phyloP scores from a whole-genome alignment of 129 eudicot species.

The carrot (Daucus carota) region DNA sequence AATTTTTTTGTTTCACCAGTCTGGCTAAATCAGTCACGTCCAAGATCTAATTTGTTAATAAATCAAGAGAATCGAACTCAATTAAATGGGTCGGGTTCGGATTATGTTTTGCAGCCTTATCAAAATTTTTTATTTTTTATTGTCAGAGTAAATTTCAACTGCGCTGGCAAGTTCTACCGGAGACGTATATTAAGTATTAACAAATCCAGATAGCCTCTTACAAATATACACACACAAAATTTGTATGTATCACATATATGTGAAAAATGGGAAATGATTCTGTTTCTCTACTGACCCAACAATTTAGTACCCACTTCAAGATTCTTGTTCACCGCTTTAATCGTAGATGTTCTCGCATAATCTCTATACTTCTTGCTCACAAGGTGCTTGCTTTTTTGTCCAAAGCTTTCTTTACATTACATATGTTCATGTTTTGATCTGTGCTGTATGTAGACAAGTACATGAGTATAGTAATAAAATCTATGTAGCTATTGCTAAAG shows the following conservation, averaged over 20 bases:
- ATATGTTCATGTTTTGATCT: neutral
- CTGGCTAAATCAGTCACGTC: too few species aligned
- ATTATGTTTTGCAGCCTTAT: too few species aligned
- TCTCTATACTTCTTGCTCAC: conserved; percentile 9
- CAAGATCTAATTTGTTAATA: too few species aligned
- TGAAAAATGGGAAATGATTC: conserved; percentile 5
- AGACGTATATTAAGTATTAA: too few species aligned
- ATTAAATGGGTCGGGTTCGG: too few species aligned
- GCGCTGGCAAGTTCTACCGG: too few species aligned
- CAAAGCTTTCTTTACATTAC: neutral
- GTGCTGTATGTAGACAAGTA: neutral
- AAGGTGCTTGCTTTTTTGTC: conserved; percentile 2
- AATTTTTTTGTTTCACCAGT: too few species aligned
- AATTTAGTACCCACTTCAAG: neutral
- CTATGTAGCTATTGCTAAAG: neutral
- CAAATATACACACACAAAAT: neutral
- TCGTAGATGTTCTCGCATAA: neutral
- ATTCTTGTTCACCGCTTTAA: neutral
- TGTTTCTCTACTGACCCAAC: neutral
- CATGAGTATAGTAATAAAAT: neutral
- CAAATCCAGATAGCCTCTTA: neutral
- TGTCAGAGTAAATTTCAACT: too few species aligned
- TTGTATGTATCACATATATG: neutral
- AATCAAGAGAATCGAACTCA: too few species aligned
- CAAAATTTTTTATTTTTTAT: too few species aligned